Conservation (phyloP, 495 filamentous ascomycete species). For the Cryomyces antarcticus region DNA sequence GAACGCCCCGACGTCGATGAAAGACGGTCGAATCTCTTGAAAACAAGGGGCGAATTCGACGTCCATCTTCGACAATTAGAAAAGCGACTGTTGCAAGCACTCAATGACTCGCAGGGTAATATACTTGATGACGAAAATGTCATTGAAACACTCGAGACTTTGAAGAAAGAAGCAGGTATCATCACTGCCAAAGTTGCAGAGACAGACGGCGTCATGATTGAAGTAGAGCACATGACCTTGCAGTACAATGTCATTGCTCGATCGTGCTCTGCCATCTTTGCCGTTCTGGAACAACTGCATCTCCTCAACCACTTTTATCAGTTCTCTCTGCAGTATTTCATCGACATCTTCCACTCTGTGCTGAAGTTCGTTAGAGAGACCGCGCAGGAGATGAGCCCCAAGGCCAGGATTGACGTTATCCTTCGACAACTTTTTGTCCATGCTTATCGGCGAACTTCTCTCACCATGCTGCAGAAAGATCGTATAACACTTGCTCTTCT, state of each 20-base stretch:
- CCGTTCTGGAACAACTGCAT: constrained; percentile 88
- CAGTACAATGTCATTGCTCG: constrained; percentile 83
- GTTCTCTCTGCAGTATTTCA: constrained; percentile 94
- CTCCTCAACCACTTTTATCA: constrained; percentile 99
- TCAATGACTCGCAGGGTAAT: constrained; percentile 94
- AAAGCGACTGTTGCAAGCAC: constrained; percentile 76
- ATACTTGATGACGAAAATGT: constrained; percentile 97
- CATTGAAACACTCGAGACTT: constrained; percentile 90
- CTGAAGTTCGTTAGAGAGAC: constrained; percentile 63
- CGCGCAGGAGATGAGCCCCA: constrained; percentile 49
- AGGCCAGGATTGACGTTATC: constrained; percentile 65
- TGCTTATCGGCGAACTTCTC: constrained; percentile 78
- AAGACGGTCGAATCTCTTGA: constrained; percentile 86
- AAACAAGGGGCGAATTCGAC: constrained; percentile 96
- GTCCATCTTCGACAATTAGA: constrained; percentile 91
- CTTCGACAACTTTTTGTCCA: constrained; percentile 73
- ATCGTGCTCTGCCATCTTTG: constrained; percentile 91
- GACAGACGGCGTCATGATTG: constrained; percentile 93
- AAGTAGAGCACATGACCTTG: constrained; percentile 84
- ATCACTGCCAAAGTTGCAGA: constrained; percentile 91
- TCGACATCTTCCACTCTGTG: constrained; percentile 90
- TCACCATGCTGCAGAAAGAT: constrained; percentile 87
- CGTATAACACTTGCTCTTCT: constrained; percentile 89
- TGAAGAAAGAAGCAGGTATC: constrained; percentile 92
- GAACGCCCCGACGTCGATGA: constrained; percentile 97